Base-by-base conservation (phyloP, 2,329 filamentous ascomycete genomes). In the Aspergillus piperis region DNA sequence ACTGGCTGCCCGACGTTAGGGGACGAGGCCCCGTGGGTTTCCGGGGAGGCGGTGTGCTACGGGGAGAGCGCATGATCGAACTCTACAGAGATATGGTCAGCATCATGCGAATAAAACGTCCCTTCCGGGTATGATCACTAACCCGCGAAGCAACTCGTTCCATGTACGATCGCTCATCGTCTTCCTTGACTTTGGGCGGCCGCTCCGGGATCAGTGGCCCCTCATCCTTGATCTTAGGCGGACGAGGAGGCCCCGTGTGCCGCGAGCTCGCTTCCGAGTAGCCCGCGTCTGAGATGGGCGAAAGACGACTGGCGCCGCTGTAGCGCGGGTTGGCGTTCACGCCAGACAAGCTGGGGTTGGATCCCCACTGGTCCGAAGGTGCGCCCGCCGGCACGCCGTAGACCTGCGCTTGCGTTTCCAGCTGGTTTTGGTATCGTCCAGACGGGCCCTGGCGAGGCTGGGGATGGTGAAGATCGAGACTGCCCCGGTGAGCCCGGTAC, bases 401-500 rank as follows among this genome's bases (percentile, higher is more conserved):
- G 47, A 80, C 77, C 54, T 85, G 82, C 13, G 86, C 86, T 69
- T 88, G 82, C 2, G 80, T 82, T 72, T 89, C 86, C 8, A 89
- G 78, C 19, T 84, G 82, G 56, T 81, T 82, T 68, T 88, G 85
- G 68, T 87, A 86, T 39, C 85, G 84, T 41, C 82, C 82, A 2
- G 86, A 87, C 2, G 85, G 83, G 2, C 86, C 86, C 62, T 83
- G 83, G 38, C 86, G 81, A 13, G 86, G 86, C 70, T 88, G 86
- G 11, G 86, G 86, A 68, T 89, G 86, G 66, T 88, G 82, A 47
- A 89, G 75, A 64, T 88, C 85, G 59, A 88, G 71, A 53, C 85
- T 88, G 70, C 87, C 86, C 60, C 86, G 83, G 66, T 88, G 84
- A 60, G 85, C 86, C 65, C 86, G 83, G 67, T 88, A 89, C 66